Percentiles rank a stretch among this genome's conserved stretches.
Evolutionary conservation across 257 asterid species (phyloP).

Genomic region (Anisodus tanguticus): DNA sequence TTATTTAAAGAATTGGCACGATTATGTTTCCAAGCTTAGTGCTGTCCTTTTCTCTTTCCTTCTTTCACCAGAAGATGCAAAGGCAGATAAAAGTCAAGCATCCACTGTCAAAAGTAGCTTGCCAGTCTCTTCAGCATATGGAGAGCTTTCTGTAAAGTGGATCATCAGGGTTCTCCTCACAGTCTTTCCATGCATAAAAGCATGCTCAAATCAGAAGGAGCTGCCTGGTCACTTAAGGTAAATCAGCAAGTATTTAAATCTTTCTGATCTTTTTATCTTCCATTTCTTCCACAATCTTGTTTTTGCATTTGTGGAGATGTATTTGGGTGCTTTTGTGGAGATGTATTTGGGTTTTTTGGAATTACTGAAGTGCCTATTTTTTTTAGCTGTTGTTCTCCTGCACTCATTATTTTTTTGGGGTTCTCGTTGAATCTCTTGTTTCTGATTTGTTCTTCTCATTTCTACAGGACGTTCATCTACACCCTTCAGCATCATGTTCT

Average conservation of each 20-base stretch:
- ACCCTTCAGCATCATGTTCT: slow-evolving; percentile 74
- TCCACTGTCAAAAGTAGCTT: slow-evolving; percentile 57
- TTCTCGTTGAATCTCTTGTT: neutral
- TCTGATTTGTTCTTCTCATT: slow-evolving; percentile 34
- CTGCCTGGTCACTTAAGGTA: slow-evolving; percentile 89
- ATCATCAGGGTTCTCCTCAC: slow-evolving; percentile 83
- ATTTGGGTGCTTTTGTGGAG: slow-evolving; percentile 23
- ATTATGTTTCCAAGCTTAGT: slow-evolving; percentile 75
- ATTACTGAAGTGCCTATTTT: neutral
- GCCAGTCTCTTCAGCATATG: slow-evolving; percentile 71
- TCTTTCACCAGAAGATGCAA: slow-evolving; percentile 64
- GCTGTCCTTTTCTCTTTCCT: slow-evolving; percentile 75
- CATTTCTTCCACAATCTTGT: neutral
- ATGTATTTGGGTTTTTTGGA: slow-evolving; percentile 32
- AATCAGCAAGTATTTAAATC: slow-evolving; percentile 32
- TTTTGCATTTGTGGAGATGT: slow-evolving; percentile 19
- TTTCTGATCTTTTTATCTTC: slow-evolving; percentile 30
- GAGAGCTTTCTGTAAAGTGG: slow-evolving; percentile 94
- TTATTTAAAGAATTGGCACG: slow-evolving; percentile 63
- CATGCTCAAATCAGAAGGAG: slow-evolving; percentile 78
- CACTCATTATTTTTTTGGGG: neutral
- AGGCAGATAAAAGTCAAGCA: slow-evolving; percentile 45
- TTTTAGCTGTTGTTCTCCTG: neutral
- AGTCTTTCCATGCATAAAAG: slow-evolving; percentile 91
- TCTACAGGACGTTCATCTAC: slow-evolving; percentile 77